These are phyloP conservation scores for Cucurbita argyrosperma DNA, from an alignment of 306 rosid species.

Conservation along the genomic window DNA sequence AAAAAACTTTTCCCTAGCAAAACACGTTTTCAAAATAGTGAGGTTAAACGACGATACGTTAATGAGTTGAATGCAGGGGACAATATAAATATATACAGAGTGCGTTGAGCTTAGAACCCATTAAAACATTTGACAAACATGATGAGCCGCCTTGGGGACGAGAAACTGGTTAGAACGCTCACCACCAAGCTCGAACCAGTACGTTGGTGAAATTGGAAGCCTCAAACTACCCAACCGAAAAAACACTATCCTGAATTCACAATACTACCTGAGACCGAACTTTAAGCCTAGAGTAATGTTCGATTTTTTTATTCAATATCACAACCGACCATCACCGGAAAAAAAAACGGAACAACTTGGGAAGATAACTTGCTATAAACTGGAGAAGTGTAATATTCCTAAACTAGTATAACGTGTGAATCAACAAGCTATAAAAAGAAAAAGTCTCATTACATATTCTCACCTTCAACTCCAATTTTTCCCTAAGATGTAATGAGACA, in stretches of 20 bases:
- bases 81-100: too few relatives aligned
- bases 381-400: not conserved
- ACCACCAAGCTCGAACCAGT: too few relatives aligned
- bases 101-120: too few relatives aligned
- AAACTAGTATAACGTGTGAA: not conserved
- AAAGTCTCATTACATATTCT: not conserved
- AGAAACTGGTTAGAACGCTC: conserved; percentile 32
- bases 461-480: not conserved
- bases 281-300: conserved; percentile 7
- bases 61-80: too few relatives aligned
- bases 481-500: not conserved
- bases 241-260: conserved; percentile 36
- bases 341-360: not conserved
- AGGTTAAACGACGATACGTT: too few relatives aligned
- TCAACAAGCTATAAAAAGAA: not conserved
- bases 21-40: too few relatives aligned
- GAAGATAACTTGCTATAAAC: not conserved
- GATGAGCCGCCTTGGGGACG: not conserved
- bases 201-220: conserved; percentile 58
- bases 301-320: not conserved
- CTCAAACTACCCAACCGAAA: conserved; percentile 25
- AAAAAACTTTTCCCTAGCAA: too few relatives aligned
- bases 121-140: too few relatives aligned
- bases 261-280: conserved; percentile 41
- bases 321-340: not conserved